These are phyloP conservation scores for Euphorbia celastroides DNA, from an alignment of 441 rosid genomes.

Conservation along the genomic window DNA sequence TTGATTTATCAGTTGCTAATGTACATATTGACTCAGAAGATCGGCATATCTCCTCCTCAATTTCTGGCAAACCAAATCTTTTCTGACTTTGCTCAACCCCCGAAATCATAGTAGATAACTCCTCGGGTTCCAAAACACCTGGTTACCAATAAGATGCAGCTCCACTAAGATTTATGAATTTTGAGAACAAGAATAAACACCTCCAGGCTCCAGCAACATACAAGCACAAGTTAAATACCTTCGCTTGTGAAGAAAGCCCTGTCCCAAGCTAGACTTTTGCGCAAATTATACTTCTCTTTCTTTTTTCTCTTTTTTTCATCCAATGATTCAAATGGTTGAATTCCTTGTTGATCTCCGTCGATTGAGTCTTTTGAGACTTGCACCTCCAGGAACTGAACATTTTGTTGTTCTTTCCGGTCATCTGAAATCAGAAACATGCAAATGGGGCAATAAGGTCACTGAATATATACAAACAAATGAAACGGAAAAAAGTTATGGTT, in stretches of 20 bases:
- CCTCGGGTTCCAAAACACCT: constrained; percentile 93
- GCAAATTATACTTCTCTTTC: constrained; percentile 53
- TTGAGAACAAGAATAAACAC: neutral
- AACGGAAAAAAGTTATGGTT: too few species aligned
- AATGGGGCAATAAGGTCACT: neutral
- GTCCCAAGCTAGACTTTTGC: constrained; percentile 96
- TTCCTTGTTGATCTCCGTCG: constrained; percentile 27
- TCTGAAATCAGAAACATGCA: constrained; percentile 28
- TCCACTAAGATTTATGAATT: neutral
- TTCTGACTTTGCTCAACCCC: constrained; percentile 39
- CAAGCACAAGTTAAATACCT: constrained; percentile 31
- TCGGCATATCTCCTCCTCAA: constrained; percentile 63
- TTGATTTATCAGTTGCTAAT: constrained; percentile 58
- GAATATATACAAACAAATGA: too few species aligned
- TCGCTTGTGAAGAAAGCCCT: constrained; percentile 90
- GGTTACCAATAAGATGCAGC: constrained; percentile 1
- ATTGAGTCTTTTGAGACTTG: constrained; percentile 18
- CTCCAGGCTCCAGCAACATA: too few species aligned
- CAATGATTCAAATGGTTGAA: constrained; percentile 36
- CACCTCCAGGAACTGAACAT: constrained; percentile 22
- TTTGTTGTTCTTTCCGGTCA: constrained; percentile 27
- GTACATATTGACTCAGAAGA: constrained; percentile 81
- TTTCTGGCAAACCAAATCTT: constrained; percentile 43
- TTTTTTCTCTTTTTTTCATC: constrained; percentile 33
- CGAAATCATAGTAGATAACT: constrained; percentile 68